Percentiles rank a stretch among this genome's conserved stretches.
Conservation (phyloP, 106 monocot species). For the Amphibolis antarctica region DNA sequence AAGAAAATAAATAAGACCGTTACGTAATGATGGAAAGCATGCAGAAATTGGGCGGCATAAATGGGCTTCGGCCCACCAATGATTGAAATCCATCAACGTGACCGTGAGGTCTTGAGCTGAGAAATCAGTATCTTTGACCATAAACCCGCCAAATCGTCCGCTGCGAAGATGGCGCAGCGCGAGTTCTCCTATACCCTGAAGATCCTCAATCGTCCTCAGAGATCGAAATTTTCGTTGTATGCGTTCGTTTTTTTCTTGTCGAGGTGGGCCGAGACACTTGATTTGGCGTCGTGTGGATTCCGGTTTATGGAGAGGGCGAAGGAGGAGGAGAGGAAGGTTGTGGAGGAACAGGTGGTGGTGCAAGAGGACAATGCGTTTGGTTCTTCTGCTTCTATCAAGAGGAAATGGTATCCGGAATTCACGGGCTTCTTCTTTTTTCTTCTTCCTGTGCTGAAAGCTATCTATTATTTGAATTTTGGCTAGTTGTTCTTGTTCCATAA, state of each 20-base stretch:
- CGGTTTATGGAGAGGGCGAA: slow-evolving; percentile 19
- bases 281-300: neutral
- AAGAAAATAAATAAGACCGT: too few species aligned
- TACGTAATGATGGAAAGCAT: too few species aligned
- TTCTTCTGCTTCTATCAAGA: slow-evolving; percentile 4
- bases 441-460: too few species aligned
- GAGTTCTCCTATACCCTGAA: slow-evolving; percentile 15
- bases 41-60: too few species aligned
- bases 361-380: slow-evolving; percentile 2
- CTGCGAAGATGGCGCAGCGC: slow-evolving; percentile 9
- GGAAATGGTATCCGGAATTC: slow-evolving; percentile 14
- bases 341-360: slow-evolving; percentile 8
- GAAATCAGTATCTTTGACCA: too few species aligned
- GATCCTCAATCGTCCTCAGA: slow-evolving; percentile 9
- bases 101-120: too few species aligned
- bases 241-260: slow-evolving; percentile 6
- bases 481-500: too few species aligned
- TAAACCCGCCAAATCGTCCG: too few species aligned
- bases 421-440: neutral
- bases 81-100: too few species aligned
- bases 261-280: neutral
- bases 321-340: slow-evolving; percentile 11
- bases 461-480: too few species aligned
- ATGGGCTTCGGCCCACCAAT: too few species aligned
- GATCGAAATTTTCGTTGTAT: neutral